phyloP scores from a whole-genome alignment of 2,329 filamentous ascomycete genomes.

The Phaeosphaeria sp. region DNA sequence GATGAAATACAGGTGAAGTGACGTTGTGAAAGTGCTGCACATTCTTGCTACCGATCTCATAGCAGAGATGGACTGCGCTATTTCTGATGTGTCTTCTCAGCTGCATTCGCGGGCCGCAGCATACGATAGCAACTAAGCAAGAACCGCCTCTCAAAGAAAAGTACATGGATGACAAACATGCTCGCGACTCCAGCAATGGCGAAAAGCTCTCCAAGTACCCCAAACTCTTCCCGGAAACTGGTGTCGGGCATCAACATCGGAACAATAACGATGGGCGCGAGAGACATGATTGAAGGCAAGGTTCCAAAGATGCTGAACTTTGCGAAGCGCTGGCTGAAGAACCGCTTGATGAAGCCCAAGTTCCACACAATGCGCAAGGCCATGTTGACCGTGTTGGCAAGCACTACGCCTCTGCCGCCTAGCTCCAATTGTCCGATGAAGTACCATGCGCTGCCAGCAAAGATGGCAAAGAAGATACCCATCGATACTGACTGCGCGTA shows the following conservation, averaged over 20 bases:
- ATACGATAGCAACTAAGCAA: constrained; percentile 44
- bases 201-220: constrained; percentile 52
- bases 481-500: constrained; percentile 83
- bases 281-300: constrained; percentile 34
- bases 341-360: constrained; percentile 68
- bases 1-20: too few species aligned
- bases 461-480: constrained; percentile 78
- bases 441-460: constrained; percentile 75
- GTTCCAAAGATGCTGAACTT: constrained; percentile 25
- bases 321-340: constrained; percentile 30
- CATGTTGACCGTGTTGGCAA: constrained; percentile 93
- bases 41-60: too few species aligned
- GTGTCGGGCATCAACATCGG: constrained; percentile 44
- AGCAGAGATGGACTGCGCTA: not conserved
- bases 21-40: too few species aligned
- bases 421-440: constrained; percentile 73
- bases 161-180: constrained; percentile 43
- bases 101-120: constrained; percentile 26
- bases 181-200: constrained; percentile 47
- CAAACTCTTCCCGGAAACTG: constrained; percentile 40
- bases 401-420: constrained; percentile 82
- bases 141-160: constrained; percentile 42
- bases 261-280: constrained; percentile 48
- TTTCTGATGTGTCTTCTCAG: not conserved
- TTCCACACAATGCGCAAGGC: constrained; percentile 83